phyloP scores from a whole-genome alignment of 176 grass and related monocot genomes.

The Eleusine indica region DNA sequence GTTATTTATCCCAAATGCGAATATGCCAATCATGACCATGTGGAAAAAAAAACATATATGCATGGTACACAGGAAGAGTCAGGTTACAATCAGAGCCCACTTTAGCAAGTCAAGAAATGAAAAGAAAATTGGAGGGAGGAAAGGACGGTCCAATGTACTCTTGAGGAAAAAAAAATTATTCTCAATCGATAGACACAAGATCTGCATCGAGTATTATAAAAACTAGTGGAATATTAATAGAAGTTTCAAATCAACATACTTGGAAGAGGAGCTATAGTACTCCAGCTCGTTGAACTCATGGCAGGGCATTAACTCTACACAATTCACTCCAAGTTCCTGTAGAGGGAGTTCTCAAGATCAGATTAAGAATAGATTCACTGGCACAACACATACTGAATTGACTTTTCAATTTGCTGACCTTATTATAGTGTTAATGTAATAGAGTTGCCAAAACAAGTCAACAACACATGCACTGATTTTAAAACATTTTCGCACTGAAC shows the following conservation, averaged over 20 bases:
- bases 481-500: neutral
- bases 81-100: neutral
- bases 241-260: slow-evolving; percentile 52
- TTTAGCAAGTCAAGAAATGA: neutral
- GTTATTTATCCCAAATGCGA: neutral
- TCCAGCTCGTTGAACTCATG: slow-evolving; percentile 98
- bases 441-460: slow-evolving; percentile 4
- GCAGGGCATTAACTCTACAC: slow-evolving; percentile 94
- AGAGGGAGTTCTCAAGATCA: slow-evolving; percentile 32
- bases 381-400: neutral
- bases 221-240: slow-evolving; percentile 1
- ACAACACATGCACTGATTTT: slow-evolving; percentile 1
- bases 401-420: neutral
- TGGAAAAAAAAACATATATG: neutral
- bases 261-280: slow-evolving; percentile 65
- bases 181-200: neutral
- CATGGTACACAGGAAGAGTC: neutral
- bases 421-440: neutral
- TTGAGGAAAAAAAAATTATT: neutral
- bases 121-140: neutral
- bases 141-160: neutral
- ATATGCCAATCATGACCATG: slow-evolving; percentile 4
- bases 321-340: slow-evolving; percentile 92
- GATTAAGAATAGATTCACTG: slow-evolving; percentile 20
- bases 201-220: slow-evolving; percentile 12